These are phyloP conservation scores for Aspergillus pseudoglaucus DNA, from an alignment of 2,329 filamentous ascomycete genomes.

Conservation along the genomic window DNA sequence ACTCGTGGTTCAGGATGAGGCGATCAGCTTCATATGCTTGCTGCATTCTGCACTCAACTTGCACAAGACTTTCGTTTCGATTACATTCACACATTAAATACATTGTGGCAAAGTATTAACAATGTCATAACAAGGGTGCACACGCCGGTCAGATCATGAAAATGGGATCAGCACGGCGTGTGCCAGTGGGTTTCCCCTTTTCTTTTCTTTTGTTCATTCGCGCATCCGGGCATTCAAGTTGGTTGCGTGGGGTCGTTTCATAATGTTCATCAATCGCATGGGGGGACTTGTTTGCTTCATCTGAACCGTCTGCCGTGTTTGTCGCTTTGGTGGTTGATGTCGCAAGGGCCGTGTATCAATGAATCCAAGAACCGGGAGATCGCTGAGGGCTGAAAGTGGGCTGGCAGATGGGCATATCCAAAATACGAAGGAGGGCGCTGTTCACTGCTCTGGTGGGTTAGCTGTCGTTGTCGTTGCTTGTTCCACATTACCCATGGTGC, in stretches of 20 bases:
- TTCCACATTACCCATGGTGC: conserved; percentile 43
- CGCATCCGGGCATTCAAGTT: conserved; percentile 4
- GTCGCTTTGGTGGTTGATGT: background rate
- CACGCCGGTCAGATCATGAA: conserved; percentile 8
- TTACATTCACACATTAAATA: no score
- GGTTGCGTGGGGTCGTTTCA: conserved; percentile 8
- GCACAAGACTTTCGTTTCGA: no score
- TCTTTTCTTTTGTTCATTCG: background rate
- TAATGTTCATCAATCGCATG: background rate
- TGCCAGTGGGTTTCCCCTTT: background rate
- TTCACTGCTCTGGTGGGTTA: conserved; percentile 1
- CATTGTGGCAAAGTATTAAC: background rate
- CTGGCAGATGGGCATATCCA: background rate
- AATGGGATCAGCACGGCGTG: conserved; percentile 8
- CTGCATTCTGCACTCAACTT: no score
- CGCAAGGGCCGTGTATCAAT: background rate
- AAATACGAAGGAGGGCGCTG: conserved; percentile 1
- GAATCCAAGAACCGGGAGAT: background rate
- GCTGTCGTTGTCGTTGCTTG: background rate
- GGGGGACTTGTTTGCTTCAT: background rate
- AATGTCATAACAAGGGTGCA: background rate
- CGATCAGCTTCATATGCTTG: no score
- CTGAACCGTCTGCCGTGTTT: background rate
- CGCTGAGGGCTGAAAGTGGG: background rate
- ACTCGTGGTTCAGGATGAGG: no score